Evolutionary conservation across 116 monocot genomes (phyloP).

Genomic region (Thalassia testudinum): DNA sequence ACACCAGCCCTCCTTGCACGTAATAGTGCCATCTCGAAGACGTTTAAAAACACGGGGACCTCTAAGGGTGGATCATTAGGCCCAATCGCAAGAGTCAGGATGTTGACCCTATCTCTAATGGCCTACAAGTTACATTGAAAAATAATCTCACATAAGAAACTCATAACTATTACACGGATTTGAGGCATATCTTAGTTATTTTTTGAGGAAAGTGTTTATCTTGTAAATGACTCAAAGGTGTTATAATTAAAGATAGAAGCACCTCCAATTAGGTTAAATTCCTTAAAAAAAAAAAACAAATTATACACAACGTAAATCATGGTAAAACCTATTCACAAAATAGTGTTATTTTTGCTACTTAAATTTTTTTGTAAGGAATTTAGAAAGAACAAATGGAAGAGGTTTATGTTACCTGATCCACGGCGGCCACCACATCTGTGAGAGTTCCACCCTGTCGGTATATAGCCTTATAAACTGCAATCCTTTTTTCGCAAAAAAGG

Average conservation of each 20-base stretch:
- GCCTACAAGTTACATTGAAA: constrained; percentile 19
- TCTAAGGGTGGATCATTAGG: constrained; percentile 37
- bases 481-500: constrained; percentile 11
- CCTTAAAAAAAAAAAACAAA: too few species aligned
- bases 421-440: constrained; percentile 55
- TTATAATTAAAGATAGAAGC: too few species aligned
- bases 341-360: too few species aligned
- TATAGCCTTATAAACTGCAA: constrained; percentile 75
- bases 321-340: too few species aligned
- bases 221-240: too few species aligned
- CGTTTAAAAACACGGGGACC: constrained; percentile 27
- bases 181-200: too few species aligned
- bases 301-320: too few species aligned
- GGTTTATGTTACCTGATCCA: constrained; percentile 90
- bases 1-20: constrained; percentile 52
- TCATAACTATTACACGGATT: too few species aligned
- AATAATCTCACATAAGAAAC: background rate
- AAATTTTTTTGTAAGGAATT: too few species aligned
- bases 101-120: constrained; percentile 47
- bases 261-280: too few species aligned
- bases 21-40: constrained; percentile 44
- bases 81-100: constrained; percentile 58
- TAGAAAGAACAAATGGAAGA: too few species aligned
- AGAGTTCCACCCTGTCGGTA: constrained; percentile 67
- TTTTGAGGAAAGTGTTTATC: background rate